phyloP scores from a whole-genome alignment of 2,329 filamentous ascomycete genomes.

The Aspergillus sp. region DNA sequence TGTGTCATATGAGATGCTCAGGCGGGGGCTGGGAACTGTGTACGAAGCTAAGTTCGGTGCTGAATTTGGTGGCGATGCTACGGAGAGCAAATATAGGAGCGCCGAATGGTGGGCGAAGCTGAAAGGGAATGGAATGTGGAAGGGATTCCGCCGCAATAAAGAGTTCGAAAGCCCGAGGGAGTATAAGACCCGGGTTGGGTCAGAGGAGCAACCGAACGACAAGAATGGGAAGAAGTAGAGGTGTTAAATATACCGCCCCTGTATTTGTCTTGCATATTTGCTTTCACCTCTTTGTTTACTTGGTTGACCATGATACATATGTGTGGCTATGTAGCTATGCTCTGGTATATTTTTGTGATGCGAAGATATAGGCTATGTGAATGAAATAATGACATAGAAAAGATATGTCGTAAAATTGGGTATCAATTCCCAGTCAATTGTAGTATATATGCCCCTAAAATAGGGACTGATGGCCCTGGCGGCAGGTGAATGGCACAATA shows the following conservation, averaged over 20 bases:
- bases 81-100: slow-evolving; percentile 46
- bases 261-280: neutral
- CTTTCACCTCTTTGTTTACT: neutral
- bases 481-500: slow-evolving; percentile 8
- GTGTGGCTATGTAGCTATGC: slow-evolving; percentile 9
- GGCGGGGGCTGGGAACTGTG: slow-evolving; percentile 77
- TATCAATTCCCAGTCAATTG: neutral
- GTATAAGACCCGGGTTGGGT: slow-evolving; percentile 68
- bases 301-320: neutral
- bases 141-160: slow-evolving; percentile 49
- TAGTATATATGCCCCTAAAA: slow-evolving; percentile 6
- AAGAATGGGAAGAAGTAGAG: slow-evolving; percentile 9
- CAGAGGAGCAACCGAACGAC: slow-evolving; percentile 28
- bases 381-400: neutral
- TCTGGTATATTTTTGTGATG: neutral
- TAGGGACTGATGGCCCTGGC: neutral
- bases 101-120: slow-evolving; percentile 60
- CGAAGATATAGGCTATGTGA: neutral
- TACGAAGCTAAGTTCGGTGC: slow-evolving; percentile 90
- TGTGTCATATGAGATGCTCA: slow-evolving; percentile 87
- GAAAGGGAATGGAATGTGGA: slow-evolving; percentile 74
- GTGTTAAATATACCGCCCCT: neutral
- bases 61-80: slow-evolving; percentile 76
- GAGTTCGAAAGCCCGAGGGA: slow-evolving; percentile 80
- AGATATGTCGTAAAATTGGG: neutral